Base-by-base conservation (phyloP, 78 protist genomes). In the Thecamonas trahens region DNA sequence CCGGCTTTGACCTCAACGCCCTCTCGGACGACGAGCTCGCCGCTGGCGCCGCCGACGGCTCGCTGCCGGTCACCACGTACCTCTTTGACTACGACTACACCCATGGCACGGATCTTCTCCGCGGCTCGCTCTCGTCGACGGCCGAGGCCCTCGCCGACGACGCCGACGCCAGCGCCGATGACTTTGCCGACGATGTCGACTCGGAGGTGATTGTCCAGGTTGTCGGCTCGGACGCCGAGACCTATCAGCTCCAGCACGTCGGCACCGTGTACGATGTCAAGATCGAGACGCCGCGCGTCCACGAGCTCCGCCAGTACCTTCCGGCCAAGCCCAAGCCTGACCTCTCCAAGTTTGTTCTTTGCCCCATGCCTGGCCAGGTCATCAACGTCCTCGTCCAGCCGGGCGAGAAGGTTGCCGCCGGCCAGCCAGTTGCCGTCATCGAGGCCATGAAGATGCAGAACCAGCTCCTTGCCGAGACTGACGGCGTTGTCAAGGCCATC, bases 391-490 rank as follows among this genome's bases (percentile, higher is more conserved):
- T 68, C 44, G 94, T 88, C 61, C 73, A 79, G 39, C 80, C 34
- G 1, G 94, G 94, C 49, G 86, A 89, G 1, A 24, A 70, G 53
- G 95, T 88, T 20, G 55, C 75, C 3, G 62, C 75, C 8, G 91
- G 88, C 20, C 85, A 79, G 59, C 94, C 85, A 76, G 22, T 7
- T 96, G 82, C 82, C 44, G 84, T 94, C 22, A 80, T 96, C 28
- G 99, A 96, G 62, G 99, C 99, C 62, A 96, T 96, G 99, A 96
- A 96, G 85, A 96, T 96, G 99, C 97, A 90, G 32, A n/a, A n/a
- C n/a, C n/a, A n/a, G n/a, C n/a, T n/a, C n/a, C n/a, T n/a, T n/a
- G n/a, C n/a, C n/a, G n/a, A n/a, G n/a, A n/a, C n/a, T n/a, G n/a
- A n/a, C n/a, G n/a, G n/a, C n/a, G n/a, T n/a, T n/a, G n/a, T n/a